Evolutionary conservation across 768 basidiomycete species (phyloP), one percentile per base, ranked within the genome.

Genomic region (Phaeotremella fagi): DNA sequence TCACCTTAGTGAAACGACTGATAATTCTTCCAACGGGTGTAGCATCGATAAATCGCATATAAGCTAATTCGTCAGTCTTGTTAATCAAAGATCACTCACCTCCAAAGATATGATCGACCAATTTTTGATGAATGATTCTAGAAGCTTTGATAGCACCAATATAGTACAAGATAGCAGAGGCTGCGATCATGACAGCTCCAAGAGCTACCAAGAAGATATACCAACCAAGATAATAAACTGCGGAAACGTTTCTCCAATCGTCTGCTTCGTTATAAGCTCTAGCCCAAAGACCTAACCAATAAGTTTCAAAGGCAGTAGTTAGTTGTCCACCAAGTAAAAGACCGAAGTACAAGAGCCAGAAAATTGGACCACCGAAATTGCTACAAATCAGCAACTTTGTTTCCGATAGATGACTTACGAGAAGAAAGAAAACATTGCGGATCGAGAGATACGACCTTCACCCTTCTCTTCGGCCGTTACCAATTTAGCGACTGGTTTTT

Each of bases 201-300:
- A 60, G 9, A 16, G 70, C 16, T 28, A 76, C 70, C 23, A 59
- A 57, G 4, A 56, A 42, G 49, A 70, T 57, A 55, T 75, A 76
- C 6, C 73, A 43, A 20, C 67, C 68, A 23, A 76, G 64, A 29
- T 63, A 75, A 58, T 67, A 73, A 14, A 55, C 29, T 2, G 70
- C 63, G 3, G 70, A 68, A 12, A 73, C 70, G 15, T 66, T 38
- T 12, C 55, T 50, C 23, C 62, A 58, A 48, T 65, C 58, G 4
- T 46, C 48, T 2, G 61, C 61, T 16, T 63, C 43, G 28, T 62
- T 58, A 48, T 74, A 75, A 0, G 70, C 72, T 38, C 57, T 22
- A 11, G 71, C 66, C 72, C 73, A 74, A 16, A 61, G 50, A 47
- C 71, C 73, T 3, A 75, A 59, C 72, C 71, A 73, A 35, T 62